Evolutionary conservation across 2,329 filamentous ascomycete genomes (phyloP).

Genomic region (Neofusicoccum cordaticola): DNA sequence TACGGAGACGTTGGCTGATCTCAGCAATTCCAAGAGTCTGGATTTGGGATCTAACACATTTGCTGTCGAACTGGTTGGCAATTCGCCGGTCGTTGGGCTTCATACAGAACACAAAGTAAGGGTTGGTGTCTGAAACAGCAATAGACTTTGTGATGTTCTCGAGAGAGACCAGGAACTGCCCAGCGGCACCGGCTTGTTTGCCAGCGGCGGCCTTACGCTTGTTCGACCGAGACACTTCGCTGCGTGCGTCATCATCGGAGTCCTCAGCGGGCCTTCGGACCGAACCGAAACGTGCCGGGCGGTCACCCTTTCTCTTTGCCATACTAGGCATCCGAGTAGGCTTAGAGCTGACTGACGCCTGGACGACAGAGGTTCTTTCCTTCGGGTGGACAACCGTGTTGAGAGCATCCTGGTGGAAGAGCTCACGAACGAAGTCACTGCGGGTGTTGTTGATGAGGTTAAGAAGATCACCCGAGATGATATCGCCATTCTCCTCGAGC

Average conservation of each 20-base stretch:
- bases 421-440: slow-evolving; percentile 80
- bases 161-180: slow-evolving; percentile 84
- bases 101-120: slow-evolving; percentile 94
- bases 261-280: slow-evolving; percentile 37
- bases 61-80: slow-evolving; percentile 98
- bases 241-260: slow-evolving; percentile 51
- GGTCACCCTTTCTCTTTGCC: slow-evolving; percentile 71
- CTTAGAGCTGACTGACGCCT: slow-evolving; percentile 94
- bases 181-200: slow-evolving; percentile 80
- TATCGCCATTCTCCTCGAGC: slow-evolving; percentile 92
- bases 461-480: slow-evolving; percentile 93
- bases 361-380: slow-evolving; percentile 86
- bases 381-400: slow-evolving; percentile 92
- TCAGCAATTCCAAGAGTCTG: slow-evolving; percentile 96
- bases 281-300: slow-evolving; percentile 46
- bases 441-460: slow-evolving; percentile 87
- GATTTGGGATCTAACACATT: slow-evolving; percentile 91
- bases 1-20: slow-evolving; percentile 87
- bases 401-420: slow-evolving; percentile 94
- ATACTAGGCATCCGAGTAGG: slow-evolving; percentile 90
- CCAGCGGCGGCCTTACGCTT: slow-evolving; percentile 35
- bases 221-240: slow-evolving; percentile 39
- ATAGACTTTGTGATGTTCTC: slow-evolving; percentile 90
- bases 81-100: slow-evolving; percentile 97
- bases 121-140: slow-evolving; percentile 77